phyloP scores from a whole-genome alignment of 2,329 filamentous ascomycete genomes.

The Hypoxylon sp. region DNA sequence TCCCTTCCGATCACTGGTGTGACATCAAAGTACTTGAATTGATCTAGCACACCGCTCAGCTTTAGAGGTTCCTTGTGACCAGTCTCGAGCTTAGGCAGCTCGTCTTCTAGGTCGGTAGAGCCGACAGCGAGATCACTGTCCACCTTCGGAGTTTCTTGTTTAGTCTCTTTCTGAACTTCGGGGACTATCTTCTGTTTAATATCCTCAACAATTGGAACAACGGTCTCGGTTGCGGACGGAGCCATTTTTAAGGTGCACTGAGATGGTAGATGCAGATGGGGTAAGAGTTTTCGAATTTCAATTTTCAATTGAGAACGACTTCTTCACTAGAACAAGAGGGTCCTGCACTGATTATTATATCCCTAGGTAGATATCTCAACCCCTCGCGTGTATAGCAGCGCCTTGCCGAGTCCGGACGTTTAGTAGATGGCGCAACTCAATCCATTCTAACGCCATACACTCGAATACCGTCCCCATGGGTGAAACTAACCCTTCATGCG shows the following conservation, averaged over 20 bases:
- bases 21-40: conserved; percentile 69
- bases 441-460: conserved; percentile 39
- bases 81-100: conserved; percentile 46
- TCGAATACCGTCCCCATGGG: conserved; percentile 10
- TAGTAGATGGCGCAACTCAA: conserved; percentile 32
- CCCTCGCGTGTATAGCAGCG: not conserved
- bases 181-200: conserved; percentile 48
- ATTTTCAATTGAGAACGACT: conserved; percentile 4
- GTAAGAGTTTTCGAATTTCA: conserved; percentile 15
- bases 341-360: conserved; percentile 7
- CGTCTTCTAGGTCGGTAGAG: conserved; percentile 34
- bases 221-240: conserved; percentile 50
- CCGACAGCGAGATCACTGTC: conserved; percentile 36
- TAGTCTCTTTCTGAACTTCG: conserved; percentile 26
- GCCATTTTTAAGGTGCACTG: conserved; percentile 40
- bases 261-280: conserved; percentile 9
- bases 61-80: conserved; percentile 59
- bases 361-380: conserved; percentile 8
- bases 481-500: conserved; percentile 1
- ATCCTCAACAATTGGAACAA: conserved; percentile 44
- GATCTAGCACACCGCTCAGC: conserved; percentile 65
- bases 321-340: not conserved
- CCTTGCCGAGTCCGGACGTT: conserved; percentile 34
- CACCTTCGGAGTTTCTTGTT: conserved; percentile 15
- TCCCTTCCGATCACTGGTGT: conserved; percentile 75